Evolutionary conservation across 2,329 filamentous ascomycete species (phyloP), one percentile per base, ranked within the genome.

Genomic region (Diaporthe eres): DNA sequence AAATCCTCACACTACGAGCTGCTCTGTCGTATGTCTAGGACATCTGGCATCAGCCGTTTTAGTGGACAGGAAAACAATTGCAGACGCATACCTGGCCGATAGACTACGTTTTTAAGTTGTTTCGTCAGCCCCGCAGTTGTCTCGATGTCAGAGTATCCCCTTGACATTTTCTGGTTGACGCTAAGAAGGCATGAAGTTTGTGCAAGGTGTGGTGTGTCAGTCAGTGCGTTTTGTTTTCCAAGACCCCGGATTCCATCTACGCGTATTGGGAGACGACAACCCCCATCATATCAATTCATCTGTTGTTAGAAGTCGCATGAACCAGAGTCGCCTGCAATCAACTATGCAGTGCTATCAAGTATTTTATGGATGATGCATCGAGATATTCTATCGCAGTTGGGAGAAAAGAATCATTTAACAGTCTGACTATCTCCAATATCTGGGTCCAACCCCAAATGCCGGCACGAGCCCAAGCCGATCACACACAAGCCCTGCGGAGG

Each of bases 111-210:
- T 28, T 51, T 39, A 10, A 25, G 12, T 37, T 67, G 61, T 67
- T 49, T 49, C 61, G 44, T 10, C 44, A 39, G 17, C 63, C 31
- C 63, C 44, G 44, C 63, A 68, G 10, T 37, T 68, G 19, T 6
- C 19, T 51, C 22, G 19, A 51, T 12, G n/a, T 8, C 34, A 68
- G 47, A 53, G 34, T 7, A 39, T 37, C 44, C 34, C 47, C n/a
- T 53, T 42, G 31, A 68, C 25, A 13, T 37, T 3, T 17, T 37
- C 8, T 39, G 44, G 25, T 25, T 39, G 63, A 25, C 44, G 47
- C 63, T 68, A 68, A 28, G 22, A 68, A 68, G 63, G 65, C 47
- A 68, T 68, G 65, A 68, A 68, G 28, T 68, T 42, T 0, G 34
- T 8, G 25, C 15, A 68, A 51, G 47, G 31, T 68, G 63, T 51